Base-by-base conservation (phyloP, 768 basidiomycete genomes). In the Tubosaeta brunneosetosa region DNA sequence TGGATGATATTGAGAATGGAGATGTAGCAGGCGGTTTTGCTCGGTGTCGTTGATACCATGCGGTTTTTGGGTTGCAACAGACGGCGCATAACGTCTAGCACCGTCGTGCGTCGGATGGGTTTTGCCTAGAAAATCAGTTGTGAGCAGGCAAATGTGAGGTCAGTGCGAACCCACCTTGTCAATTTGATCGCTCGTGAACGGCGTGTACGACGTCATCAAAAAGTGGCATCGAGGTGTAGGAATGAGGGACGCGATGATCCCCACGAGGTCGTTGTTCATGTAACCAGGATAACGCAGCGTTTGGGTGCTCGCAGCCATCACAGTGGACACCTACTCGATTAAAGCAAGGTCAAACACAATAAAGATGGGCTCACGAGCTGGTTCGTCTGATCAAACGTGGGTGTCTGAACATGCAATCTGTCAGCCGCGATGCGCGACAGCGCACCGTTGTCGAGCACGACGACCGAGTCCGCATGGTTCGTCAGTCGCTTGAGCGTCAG, bases 181-280 rank as follows among this genome's bases (percentile, higher is more conserved):
- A 50, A 97, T 91, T 64, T 93, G 87, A 69, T 97, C 95, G 57
- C 91, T 91, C 5, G 94, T 95, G 69, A 99, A 99, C 0, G 97
- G 97, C 7, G 97, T 99, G 63, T 98, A 99, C 13, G 93, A 93
- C 10, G 97, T 98, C 91, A 94, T 95, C 47, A 99, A 50, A 43
- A 50, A 50, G 71, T 98, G 95, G 68, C 93, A 97, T 48, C 94
- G 80, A 33, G 94, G 94, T 3, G 94, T 97, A 2, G 95, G 94
- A 59, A 98, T 95, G 45, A 98, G 80, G n/a, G 90, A 92, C 10
- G 94, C 93, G 49, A 97, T 87, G 55, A 98, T 93, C 19, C 93
- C 91, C 58, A 97, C 94, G 34, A 97, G 82, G 66, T 98, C 95
- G 63, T 97, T 98, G 76, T 97, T 97, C 94, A 95, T 97, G 71